phyloP scores from a whole-genome alignment of 495 filamentous ascomycete genomes.

The Hypomontagnella monticulosa region DNA sequence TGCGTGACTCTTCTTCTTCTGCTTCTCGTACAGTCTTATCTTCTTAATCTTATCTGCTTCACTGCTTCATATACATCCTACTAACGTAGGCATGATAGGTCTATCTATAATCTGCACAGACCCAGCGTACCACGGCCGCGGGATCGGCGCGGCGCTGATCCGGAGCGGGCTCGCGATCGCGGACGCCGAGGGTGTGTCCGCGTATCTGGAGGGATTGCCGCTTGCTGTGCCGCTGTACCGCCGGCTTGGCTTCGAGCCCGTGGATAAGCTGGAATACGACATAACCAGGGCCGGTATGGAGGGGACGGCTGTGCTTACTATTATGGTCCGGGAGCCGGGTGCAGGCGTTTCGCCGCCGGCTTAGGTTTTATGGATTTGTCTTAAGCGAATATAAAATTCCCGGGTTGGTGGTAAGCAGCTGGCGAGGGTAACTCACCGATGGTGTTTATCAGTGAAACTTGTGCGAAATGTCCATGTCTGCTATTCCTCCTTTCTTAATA shows the following conservation, averaged over 20 bases:
- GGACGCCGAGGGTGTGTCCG: constrained; percentile 46
- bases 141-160: constrained; percentile 51
- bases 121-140: constrained; percentile 53
- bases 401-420: not conserved
- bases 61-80: no score
- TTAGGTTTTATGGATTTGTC: no score
- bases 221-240: constrained; percentile 54
- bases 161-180: constrained; percentile 50
- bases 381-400: not conserved
- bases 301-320: constrained; percentile 19
- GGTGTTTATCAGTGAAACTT: no score
- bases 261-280: constrained; percentile 42
- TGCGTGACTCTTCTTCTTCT: no score
- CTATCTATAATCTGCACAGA: constrained; percentile 55
- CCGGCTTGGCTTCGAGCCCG: constrained; percentile 49
- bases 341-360: not conserved
- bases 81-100: constrained; percentile 30
- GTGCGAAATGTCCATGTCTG: no score
- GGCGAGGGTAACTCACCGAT: not conserved
- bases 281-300: constrained; percentile 11
- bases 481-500: no score
- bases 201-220: constrained; percentile 58
- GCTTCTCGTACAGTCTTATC: no score
- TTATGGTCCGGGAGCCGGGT: constrained; percentile 37
- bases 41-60: no score